Base-by-base conservation (phyloP, 495 filamentous ascomycete species). In the Xylaria sp. region DNA sequence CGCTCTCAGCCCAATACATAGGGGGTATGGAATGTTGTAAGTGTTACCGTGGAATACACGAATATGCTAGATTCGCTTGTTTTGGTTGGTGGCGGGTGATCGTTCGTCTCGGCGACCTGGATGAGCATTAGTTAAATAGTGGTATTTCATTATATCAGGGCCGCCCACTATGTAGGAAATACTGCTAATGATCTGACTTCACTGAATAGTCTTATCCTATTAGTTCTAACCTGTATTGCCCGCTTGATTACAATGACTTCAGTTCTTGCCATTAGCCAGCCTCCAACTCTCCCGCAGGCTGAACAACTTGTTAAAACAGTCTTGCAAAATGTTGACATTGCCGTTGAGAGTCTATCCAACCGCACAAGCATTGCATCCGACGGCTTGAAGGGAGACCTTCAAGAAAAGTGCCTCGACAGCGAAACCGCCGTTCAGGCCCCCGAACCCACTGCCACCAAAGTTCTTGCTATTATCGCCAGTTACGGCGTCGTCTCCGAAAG, bases 391-490 rank as follows among this genome's bases (percentile, higher is more conserved):
- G 52, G 4, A 59, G 6, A 4, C 19, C 33, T 26, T 24, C 21
- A 61, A 35, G n/a, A 43, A n/a, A n/a, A 35, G 7, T 11, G 31
- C 12, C 17, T 33, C 0, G 41, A 31, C 12, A 26, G 7, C 2
- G 52, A 44, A 2, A n/a, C 41, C 1, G 15, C 6, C 26, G 40
- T 26, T 61, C 37, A 41, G 43, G 48, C 40, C 5, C 26, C 46
- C 26, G 61, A 63, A 46, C 24, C 24, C 26, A 63, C 41, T 9
- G 61, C 61, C 33, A 5, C 15, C 3, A 40, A 44, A 14, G 26
- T 63, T 19, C 61, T 63, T 33, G 35, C 5, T 48, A n/a, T 63
- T n/a, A 63, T 63, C 8, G 61, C 61, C 19, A 63, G 40, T 19
- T 63, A 63, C 12, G 24, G 61, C 19, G 15, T 48, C 6, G 40